Percentiles rank a stretch among this genome's conserved stretches.
Conservation (phyloP, 2,329 filamentous ascomycete genomes). For the Alternaria infectoria region DNA sequence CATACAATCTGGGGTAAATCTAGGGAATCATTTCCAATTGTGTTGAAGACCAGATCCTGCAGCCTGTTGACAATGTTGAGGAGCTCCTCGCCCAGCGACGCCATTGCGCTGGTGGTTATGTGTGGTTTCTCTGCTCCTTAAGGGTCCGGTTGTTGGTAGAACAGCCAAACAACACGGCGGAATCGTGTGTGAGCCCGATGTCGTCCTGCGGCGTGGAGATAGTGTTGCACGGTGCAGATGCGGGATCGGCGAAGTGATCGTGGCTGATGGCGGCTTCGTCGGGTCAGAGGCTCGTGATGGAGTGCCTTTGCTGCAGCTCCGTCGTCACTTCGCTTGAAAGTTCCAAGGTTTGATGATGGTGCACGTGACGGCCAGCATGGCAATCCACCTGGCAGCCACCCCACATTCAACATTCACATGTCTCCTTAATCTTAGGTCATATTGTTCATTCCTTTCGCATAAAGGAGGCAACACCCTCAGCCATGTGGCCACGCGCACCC, state of each 20-base stretch:
- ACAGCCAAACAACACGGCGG: constrained; percentile 33
- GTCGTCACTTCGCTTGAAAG: constrained; percentile 35
- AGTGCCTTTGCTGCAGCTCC: constrained; percentile 23
- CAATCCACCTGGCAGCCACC: constrained; percentile 3
- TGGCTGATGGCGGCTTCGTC: constrained; percentile 17
- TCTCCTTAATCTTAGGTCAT: constrained; percentile 32
- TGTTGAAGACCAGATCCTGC: constrained; percentile 99
- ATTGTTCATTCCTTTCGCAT: constrained; percentile 22
- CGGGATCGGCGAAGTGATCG: constrained; percentile 6
- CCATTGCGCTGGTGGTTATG: constrained; percentile 65
- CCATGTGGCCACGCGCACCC: constrained; percentile 10
- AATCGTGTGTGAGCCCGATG: constrained; percentile 7
- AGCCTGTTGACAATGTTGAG: constrained; percentile 96
- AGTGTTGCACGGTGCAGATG: constrained; percentile 10
- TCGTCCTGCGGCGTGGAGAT: constrained; percentile 10
- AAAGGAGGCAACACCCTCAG: constrained; percentile 25
- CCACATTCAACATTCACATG: constrained; percentile 15
- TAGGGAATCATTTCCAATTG: constrained; percentile 97
- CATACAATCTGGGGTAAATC: constrained; percentile 98
- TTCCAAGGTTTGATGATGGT: constrained; percentile 19
- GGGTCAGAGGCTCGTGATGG: constrained; percentile 34
- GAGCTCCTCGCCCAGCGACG: constrained; percentile 93
- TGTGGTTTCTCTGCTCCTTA: constrained; percentile 25
- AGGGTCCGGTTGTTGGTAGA: constrained; percentile 26
- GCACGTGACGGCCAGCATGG: constrained; percentile 18